phyloP scores from a whole-genome alignment of 208 protist genomes.

The Acanthamoeba sp. region DNA sequence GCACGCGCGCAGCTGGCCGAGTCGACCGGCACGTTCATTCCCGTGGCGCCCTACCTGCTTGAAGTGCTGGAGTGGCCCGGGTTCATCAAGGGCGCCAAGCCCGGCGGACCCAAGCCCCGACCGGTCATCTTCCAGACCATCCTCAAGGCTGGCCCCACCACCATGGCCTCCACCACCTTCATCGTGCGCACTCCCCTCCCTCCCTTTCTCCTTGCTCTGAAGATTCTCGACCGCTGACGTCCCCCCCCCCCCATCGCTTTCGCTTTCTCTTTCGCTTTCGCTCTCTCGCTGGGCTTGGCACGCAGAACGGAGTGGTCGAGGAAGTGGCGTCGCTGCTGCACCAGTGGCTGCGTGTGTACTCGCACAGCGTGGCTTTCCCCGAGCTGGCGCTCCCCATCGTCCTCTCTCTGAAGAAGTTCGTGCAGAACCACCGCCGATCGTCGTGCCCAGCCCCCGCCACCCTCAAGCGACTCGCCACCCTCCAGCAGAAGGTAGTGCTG shows the following conservation, averaged over 20 bases:
- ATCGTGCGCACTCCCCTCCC: slow-evolving; percentile 19
- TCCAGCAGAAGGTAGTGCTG: background rate
- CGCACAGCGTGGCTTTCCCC: slow-evolving; percentile 94
- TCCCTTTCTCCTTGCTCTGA: background rate
- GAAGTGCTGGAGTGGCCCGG: slow-evolving; percentile 90
- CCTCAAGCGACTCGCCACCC: slow-evolving; percentile 14
- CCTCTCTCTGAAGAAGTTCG: slow-evolving; percentile 92
- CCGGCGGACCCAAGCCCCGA: slow-evolving; percentile 37
- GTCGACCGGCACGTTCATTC: slow-evolving; percentile 94
- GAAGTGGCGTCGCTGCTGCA: slow-evolving; percentile 56
- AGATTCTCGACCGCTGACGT: background rate
- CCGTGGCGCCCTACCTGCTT: slow-evolving; percentile 94
- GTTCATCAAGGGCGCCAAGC: slow-evolving; percentile 77
- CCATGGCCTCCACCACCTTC: slow-evolving; percentile 45
- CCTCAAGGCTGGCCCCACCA: slow-evolving; percentile 73
- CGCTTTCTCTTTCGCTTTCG: too few relatives aligned
- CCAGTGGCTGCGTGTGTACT: slow-evolving; percentile 76
- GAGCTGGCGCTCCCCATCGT: slow-evolving; percentile 94
- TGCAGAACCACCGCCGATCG: slow-evolving; percentile 54
- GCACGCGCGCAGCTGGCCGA: slow-evolving; percentile 90
- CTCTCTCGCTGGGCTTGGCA: background rate
- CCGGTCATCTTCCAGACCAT: slow-evolving; percentile 64
- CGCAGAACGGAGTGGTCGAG: slow-evolving; percentile 76
- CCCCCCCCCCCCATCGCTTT: too few relatives aligned
- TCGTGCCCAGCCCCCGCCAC: background rate